These are phyloP conservation scores for Scedosporium aurantiacum DNA, from an alignment of 2,329 filamentous ascomycete species.

Conservation along the genomic window DNA sequence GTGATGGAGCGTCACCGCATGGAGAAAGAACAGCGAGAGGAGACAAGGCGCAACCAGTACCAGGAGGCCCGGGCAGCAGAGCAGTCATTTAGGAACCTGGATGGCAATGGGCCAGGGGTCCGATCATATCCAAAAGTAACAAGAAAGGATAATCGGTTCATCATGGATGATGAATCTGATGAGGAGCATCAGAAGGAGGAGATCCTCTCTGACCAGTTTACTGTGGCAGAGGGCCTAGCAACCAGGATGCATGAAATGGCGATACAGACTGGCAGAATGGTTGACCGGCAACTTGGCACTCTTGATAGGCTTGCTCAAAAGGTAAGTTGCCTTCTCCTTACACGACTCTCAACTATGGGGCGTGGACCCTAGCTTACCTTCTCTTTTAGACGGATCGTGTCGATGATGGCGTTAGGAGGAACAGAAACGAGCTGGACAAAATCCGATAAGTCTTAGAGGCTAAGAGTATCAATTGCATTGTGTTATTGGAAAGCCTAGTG, in stretches of 20 bases:
- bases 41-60: slow-evolving; percentile 34
- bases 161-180: slow-evolving; percentile 66
- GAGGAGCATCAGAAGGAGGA: slow-evolving; percentile 61
- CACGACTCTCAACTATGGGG: background rate
- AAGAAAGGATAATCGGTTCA: slow-evolving; percentile 45
- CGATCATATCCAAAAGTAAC: background rate
- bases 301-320: slow-evolving; percentile 70
- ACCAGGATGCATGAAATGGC: too few relatives aligned
- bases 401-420: slow-evolving; percentile 71
- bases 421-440: slow-evolving; percentile 59
- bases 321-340: slow-evolving; percentile 34
- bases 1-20: slow-evolving; percentile 58
- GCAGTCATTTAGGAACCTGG: background rate
- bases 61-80: background rate
- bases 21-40: slow-evolving; percentile 55
- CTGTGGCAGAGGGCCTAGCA: too few relatives aligned
- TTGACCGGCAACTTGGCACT: slow-evolving; percentile 63
- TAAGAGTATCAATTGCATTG: background rate
- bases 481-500: background rate
- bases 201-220: too few relatives aligned
- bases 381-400: slow-evolving; percentile 61
- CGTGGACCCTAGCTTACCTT: background rate
- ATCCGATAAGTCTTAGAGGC: slow-evolving; percentile 27
- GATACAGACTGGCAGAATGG: slow-evolving; percentile 61
- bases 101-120: background rate